Evolutionary conservation across 306 rosid genomes (phyloP).

Genomic region (Pyrus bretschneideri): DNA sequence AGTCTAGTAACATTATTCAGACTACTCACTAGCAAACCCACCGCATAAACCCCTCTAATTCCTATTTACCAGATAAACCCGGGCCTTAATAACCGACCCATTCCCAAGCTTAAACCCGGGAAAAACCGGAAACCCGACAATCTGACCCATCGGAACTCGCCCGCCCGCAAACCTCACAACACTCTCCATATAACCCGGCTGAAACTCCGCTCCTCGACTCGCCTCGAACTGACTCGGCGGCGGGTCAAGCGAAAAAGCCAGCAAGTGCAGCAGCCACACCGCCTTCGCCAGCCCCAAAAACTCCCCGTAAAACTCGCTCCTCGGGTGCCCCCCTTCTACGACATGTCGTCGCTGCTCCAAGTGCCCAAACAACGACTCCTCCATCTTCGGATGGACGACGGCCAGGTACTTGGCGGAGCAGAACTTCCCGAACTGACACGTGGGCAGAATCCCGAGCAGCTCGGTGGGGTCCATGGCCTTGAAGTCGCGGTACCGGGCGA

Average conservation of each 20-base stretch:
- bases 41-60: constrained; percentile 9
- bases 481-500: constrained; percentile 74
- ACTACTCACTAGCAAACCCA: background rate
- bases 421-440: constrained; percentile 87
- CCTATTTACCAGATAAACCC: constrained; percentile 63
- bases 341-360: constrained; percentile 69
- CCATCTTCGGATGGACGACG: constrained; percentile 91
- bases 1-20: background rate
- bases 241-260: constrained; percentile 90
- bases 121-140: constrained; percentile 72
- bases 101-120: constrained; percentile 93
- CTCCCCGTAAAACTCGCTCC: constrained; percentile 69
- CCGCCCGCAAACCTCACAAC: constrained; percentile 59
- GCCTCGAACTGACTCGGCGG: constrained; percentile 88
- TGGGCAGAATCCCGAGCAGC: constrained; percentile 83
- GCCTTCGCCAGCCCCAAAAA: constrained; percentile 73
- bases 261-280: constrained; percentile 83
- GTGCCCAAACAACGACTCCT: constrained; percentile 90
- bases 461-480: constrained; percentile 85
- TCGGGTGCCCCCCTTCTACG: constrained; percentile 66
- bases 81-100: constrained; percentile 73
- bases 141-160: constrained; percentile 56
- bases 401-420: constrained; percentile 85
- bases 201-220: constrained; percentile 78
- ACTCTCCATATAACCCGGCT: constrained; percentile 76